A percentile compares a stretch with the other conserved stretches of the same genome.
phyloP scores from a whole-genome alignment of 768 basidiomycete genomes.

The Pleurotus giganteus region DNA sequence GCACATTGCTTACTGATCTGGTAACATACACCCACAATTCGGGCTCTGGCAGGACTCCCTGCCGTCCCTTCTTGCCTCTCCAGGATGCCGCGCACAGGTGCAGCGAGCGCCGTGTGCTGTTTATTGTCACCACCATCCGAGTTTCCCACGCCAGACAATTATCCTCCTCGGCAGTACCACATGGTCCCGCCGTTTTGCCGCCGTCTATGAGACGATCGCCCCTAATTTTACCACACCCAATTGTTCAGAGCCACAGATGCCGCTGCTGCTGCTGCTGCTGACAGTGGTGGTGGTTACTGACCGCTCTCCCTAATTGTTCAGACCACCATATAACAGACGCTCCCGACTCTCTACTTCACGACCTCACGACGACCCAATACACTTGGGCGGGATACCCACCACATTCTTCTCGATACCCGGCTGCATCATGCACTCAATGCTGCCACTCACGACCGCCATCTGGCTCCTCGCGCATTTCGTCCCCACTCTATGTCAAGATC shows the following conservation, averaged over 20 bases:
- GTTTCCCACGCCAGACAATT: not conserved
- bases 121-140: not conserved
- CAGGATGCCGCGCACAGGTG: too few species aligned
- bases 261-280: too few species aligned
- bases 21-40: too few species aligned
- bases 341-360: not conserved
- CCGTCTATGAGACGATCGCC: not conserved
- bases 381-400: constrained; percentile 2
- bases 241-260: not conserved
- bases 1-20: too few species aligned
- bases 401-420: constrained; percentile 5
- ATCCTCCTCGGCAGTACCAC: not conserved
- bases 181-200: not conserved
- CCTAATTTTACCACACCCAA: not conserved
- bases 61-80: too few species aligned
- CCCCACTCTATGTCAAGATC: constrained; percentile 16
- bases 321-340: not conserved
- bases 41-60: too few species aligned
- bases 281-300: not conserved
- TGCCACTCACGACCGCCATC: constrained; percentile 21
- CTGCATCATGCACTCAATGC: constrained; percentile 23
- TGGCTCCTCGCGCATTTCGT: constrained; percentile 20
- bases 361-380: not conserved
- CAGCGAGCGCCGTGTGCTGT: not conserved
- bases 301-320: not conserved